Base-by-base conservation (phyloP, 2,329 filamentous ascomycete species). In the Ascochyta viciae-villosae region DNA sequence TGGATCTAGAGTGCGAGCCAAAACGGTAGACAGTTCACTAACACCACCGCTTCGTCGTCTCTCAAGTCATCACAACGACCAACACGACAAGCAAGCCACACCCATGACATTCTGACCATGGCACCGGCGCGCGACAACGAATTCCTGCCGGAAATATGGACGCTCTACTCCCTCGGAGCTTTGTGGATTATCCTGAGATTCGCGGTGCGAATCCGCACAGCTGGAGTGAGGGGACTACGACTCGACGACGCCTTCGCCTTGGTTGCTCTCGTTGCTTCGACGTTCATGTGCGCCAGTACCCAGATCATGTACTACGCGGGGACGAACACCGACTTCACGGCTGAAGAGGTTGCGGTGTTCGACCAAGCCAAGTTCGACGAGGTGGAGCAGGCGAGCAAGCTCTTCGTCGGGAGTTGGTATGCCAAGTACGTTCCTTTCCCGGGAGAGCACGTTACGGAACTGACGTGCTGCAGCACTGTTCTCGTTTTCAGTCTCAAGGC, bases 401-500 rank as follows among this genome's bases (percentile, higher is more conserved):
- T 58, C 4, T 62, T 60, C 12, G 34, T 62, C 12, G 55, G 55
- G 19, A 58, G 57, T 0, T 53, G 55, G 43, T 62, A 62, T 22
- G 54, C 51, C 3, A 60, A 62, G 60, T 62, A 49, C 27, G 60
- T 62, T 26, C 9, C 1, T 3, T 31, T 13, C 5, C 3, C 22
- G 5, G 3, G 12, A 23, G 12, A 6, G 8, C 0, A 19, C 19
- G 6, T 10, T 0, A 23, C 16, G 24, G 15, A 27, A 15, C 29
- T 52, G 24, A 54, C 16, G 7, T 3, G 1, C 1, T 12, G 4
- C 12, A 59, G 57, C 12, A 22, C 56, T 13, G 44, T 59, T 2
- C 50, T 58, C 23, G 35, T 62, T 10, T 62, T 62, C 46, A 50
- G 54, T 2, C 46, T 62, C 15, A 62, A 62, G 35, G 60, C 47